Evolutionary conservation across 371 early-diverging fungal species (phyloP).

Genomic region (Lichtheimia ornata): DNA sequence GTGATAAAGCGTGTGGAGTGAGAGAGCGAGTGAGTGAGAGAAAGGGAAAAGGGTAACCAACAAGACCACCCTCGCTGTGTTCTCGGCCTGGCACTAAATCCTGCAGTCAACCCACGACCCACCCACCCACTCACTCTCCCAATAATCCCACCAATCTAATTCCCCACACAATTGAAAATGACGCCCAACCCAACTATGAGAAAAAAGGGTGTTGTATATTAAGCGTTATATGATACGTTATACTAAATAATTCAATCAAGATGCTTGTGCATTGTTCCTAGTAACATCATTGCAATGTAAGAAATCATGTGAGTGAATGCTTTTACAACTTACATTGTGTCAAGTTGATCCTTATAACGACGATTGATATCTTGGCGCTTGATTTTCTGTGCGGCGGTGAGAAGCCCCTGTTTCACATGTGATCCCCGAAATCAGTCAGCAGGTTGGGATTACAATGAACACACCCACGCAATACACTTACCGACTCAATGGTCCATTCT

Average conservation of each 20-base stretch:
- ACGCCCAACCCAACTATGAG: too few relatives aligned
- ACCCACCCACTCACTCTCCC: too few relatives aligned
- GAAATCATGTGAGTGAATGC: background rate
- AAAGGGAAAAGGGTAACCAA: too few relatives aligned
- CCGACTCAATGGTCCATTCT: conserved; percentile 29
- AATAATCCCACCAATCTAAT: too few relatives aligned
- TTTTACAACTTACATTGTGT: conserved; percentile 43
- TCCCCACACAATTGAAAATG: too few relatives aligned
- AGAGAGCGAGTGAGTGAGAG: too few relatives aligned
- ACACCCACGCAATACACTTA: conserved; percentile 6
- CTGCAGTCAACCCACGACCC: too few relatives aligned
- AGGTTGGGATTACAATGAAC: background rate
- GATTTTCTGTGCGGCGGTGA: conserved; percentile 90
- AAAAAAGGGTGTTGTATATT: too few relatives aligned
- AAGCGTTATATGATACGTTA: too few relatives aligned
- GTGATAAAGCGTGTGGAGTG: too few relatives aligned
- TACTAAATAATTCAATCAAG: background rate
- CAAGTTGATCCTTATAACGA: conserved; percentile 57
- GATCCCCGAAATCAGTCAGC: background rate
- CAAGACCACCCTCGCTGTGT: too few relatives aligned
- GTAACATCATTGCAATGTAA: background rate
- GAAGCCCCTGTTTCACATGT: conserved; percentile 28
- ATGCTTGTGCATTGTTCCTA: conserved; percentile 8
- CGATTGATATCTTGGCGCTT: conserved; percentile 77
- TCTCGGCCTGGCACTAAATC: too few relatives aligned